Evolutionary conservation across 768 basidiomycete species (phyloP).

Genomic region (Trametes villosa): DNA sequence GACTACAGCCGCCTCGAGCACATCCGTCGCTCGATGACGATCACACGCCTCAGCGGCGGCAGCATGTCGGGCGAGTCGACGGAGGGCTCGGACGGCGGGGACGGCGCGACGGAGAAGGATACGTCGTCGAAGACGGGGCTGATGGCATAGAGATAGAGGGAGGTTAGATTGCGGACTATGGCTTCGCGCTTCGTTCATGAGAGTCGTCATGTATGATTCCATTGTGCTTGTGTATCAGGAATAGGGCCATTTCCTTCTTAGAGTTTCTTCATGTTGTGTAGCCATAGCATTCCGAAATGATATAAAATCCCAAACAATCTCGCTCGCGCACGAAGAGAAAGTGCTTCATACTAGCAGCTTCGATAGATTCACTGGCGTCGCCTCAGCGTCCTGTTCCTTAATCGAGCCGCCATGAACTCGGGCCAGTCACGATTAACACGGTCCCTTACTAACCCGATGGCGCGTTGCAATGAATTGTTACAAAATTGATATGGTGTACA

Average conservation of each 20-base stretch:
- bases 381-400: no score
- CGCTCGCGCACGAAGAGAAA: no score
- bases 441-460: no score
- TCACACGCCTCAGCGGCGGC: neutral
- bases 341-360: no score
- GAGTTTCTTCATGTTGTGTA: neutral
- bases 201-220: neutral
- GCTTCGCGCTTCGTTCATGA: no score
- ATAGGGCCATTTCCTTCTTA: neutral
- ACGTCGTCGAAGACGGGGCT: conserved; percentile 5
- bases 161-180: neutral
- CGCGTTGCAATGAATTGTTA: no score
- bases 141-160: conserved; percentile 1
- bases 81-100: neutral
- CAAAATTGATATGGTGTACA: no score
- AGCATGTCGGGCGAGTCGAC: conserved; percentile 1
- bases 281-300: neutral
- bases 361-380: no score
- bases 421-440: no score
- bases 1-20: conserved; percentile 13
- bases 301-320: neutral
- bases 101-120: neutral
- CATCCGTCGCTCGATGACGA: conserved; percentile 15
- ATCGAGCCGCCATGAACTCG: no score
- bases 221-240: neutral